These are phyloP conservation scores for Penicillium sp. DNA, from an alignment of 2,329 filamentous ascomycete species.

Conservation along the genomic window DNA sequence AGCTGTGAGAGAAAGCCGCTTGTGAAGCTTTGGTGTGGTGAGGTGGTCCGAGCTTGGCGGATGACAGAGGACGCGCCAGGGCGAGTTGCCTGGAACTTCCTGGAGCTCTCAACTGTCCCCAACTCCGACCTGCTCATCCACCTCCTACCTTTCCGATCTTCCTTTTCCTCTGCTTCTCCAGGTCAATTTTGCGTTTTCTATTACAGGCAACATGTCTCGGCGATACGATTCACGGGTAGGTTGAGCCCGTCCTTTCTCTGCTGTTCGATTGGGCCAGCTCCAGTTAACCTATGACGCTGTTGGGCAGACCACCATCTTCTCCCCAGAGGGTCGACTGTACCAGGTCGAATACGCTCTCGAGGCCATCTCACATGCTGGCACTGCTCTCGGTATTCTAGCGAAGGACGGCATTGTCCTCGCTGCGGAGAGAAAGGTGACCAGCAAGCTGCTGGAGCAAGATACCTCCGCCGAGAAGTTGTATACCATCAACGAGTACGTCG, in stretches of 20 bases:
- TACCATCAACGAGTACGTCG: conserved; percentile 88
- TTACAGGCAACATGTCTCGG: conserved; percentile 73
- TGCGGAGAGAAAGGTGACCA: conserved; percentile 97
- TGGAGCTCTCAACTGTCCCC: conserved; percentile 34
- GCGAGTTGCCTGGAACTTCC: conserved; percentile 42
- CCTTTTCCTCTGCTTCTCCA: conserved; percentile 14
- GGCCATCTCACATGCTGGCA: conserved; percentile 97
- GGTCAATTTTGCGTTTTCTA: conserved; percentile 12
- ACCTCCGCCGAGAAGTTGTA: conserved; percentile 99
- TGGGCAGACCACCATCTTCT: conserved; percentile 95
- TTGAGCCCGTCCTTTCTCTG: conserved; percentile 22
- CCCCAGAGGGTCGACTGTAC: conserved; percentile 95
- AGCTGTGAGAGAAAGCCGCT: conserved; percentile 13
- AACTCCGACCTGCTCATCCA: conserved; percentile 23
- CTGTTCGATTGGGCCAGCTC: conserved; percentile 31
- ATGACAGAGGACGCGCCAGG: conserved; percentile 42
- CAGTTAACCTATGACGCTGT: conserved; percentile 40
- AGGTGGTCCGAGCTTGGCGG: conserved; percentile 45
- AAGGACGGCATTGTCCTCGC: conserved; percentile 98
- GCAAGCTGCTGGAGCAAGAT: conserved; percentile 98
- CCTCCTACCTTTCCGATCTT: conserved; percentile 22
- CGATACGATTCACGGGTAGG: conserved; percentile 95
- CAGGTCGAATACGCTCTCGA: conserved; percentile 99
- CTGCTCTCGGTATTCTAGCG: conserved; percentile 92
- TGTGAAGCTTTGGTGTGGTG: conserved; percentile 30